Percentiles rank a stretch among this genome's conserved stretches.
Evolutionary conservation across 1,284 basidiomycete genomes (phyloP).

Genomic region (Naganishia liquefaciens): DNA sequence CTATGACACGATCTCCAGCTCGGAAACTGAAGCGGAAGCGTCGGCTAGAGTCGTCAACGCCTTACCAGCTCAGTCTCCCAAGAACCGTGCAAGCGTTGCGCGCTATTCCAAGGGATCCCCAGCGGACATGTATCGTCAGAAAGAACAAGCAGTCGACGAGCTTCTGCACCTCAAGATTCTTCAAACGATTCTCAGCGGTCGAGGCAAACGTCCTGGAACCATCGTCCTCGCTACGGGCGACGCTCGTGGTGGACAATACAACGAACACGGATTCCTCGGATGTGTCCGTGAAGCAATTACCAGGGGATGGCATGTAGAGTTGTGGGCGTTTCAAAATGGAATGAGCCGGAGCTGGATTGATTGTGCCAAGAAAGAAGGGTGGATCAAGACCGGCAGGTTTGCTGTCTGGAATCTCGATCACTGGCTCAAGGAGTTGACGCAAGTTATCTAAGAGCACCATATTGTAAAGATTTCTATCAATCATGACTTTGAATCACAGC

Average conservation of each 20-base stretch:
- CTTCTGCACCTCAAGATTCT: constrained; percentile 81
- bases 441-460: neutral
- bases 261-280: constrained; percentile 80
- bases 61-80: constrained; percentile 17
- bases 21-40: constrained; percentile 11
- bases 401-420: constrained; percentile 44
- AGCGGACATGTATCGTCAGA: constrained; percentile 55
- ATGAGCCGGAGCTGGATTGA: constrained; percentile 42
- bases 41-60: neutral
- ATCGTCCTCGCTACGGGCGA: constrained; percentile 87
- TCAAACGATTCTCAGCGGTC: constrained; percentile 66
- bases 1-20: constrained; percentile 15
- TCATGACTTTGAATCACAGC: neutral
- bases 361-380: constrained; percentile 40
- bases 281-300: constrained; percentile 76
- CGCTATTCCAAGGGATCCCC: neutral
- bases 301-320: constrained; percentile 81
- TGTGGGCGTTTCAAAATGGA: constrained; percentile 54
- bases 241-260: constrained; percentile 82
- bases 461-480: neutral
- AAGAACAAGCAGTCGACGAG: constrained; percentile 85
- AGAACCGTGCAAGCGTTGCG: neutral
- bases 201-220: constrained; percentile 61
- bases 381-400: constrained; percentile 41
- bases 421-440: constrained; percentile 46